Evolutionary conservation across 176 grass and related monocot species (phyloP).

Genomic region (Musa beccarii): DNA sequence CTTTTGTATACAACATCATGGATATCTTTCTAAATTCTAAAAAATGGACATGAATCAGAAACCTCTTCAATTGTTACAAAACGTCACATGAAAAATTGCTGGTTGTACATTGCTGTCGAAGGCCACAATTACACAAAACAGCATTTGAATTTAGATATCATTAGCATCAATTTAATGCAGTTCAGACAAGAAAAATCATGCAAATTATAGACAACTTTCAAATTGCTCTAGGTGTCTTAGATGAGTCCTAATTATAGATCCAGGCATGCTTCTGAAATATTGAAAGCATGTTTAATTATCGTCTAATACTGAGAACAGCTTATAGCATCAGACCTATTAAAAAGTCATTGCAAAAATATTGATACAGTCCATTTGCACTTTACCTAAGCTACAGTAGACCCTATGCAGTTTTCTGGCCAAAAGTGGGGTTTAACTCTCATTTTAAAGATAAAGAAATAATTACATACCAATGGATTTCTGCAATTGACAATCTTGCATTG

Average conservation of each 20-base stretch:
- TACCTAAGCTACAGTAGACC: background rate
- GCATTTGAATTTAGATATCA: no score
- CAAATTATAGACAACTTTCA: background rate
- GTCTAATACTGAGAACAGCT: no score
- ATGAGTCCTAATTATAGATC: background rate
- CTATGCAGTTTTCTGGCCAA: background rate
- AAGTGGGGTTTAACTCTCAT: background rate
- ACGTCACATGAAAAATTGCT: background rate
- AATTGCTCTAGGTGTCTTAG: background rate
- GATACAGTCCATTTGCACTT: background rate
- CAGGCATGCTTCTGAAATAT: background rate
- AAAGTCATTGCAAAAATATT: no score
- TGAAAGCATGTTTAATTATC: no score
- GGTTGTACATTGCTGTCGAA: no score
- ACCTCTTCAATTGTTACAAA: background rate
- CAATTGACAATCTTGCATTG: constrained; percentile 73
- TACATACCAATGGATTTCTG: constrained; percentile 62
- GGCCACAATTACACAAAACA: no score
- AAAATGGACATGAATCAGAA: no score
- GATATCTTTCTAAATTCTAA: no score
- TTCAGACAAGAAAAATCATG: background rate
- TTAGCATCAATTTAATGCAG: no score
- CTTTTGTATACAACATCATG: no score
- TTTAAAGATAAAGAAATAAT: background rate
- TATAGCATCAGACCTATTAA: no score